Evolutionary conservation across 176 grass and related monocot genomes (phyloP).

Genomic region (Oryza meyeriana): DNA sequence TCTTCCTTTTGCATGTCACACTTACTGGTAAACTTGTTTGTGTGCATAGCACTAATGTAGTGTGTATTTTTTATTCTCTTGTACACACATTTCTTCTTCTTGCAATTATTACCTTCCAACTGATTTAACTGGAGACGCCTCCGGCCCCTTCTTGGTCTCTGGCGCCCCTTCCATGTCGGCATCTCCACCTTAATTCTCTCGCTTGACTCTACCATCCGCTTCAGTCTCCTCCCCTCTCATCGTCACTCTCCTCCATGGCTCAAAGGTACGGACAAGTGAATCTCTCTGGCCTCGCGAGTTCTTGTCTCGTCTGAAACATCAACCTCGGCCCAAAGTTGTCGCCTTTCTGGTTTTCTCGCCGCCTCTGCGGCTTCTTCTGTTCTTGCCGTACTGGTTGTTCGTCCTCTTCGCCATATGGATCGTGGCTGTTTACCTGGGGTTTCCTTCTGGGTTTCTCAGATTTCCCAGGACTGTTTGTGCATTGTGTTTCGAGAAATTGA

Average conservation of each 20-base stretch:
- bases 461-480: not conserved
- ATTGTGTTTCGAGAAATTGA: not conserved
- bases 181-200: not conserved
- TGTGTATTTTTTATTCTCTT: not conserved
- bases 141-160: not conserved
- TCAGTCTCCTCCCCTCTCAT: not conserved
- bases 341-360: not conserved
- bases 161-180: not conserved
- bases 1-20: not conserved
- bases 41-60: not conserved
- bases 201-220: constrained; percentile 29
- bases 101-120: constrained; percentile 24
- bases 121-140: constrained; percentile 29
- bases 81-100: not conserved
- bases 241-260: constrained; percentile 18
- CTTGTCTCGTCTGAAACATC: not conserved
- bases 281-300: not conserved
- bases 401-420: not conserved
- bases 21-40: not conserved
- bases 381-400: not conserved
- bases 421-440: not conserved
- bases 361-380: not conserved
- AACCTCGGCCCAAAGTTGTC: not conserved
- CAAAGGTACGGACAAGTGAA: not conserved
- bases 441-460: not conserved